These are phyloP conservation scores for Cladosporium colombiae DNA, from an alignment of 2,329 filamentous ascomycete species.

Conservation along the genomic window DNA sequence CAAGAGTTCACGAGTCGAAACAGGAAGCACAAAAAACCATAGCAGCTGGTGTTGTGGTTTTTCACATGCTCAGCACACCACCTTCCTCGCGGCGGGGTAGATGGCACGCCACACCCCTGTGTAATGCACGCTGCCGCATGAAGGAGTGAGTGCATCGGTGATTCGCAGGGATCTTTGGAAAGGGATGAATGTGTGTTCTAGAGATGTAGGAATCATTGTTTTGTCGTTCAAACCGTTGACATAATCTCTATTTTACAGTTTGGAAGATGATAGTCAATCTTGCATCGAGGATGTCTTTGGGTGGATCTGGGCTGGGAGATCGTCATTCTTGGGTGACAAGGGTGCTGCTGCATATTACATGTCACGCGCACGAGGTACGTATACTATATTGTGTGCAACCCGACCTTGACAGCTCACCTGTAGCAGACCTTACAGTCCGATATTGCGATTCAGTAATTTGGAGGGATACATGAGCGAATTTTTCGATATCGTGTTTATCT, in stretches of 20 bases:
- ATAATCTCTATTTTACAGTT: background rate
- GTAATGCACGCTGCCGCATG: background rate
- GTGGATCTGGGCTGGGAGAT: background rate
- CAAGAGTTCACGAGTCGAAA: too few relatives aligned
- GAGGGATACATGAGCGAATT: background rate
- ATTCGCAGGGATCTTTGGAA: background rate
- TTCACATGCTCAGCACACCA: constrained; percentile 11
- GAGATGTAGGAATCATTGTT: background rate
- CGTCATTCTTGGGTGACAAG: background rate
- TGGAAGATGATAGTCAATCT: background rate
- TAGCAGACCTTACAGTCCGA: background rate
- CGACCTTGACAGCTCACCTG: background rate
- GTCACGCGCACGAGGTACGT: background rate
- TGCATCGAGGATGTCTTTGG: background rate
- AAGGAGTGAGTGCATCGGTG: background rate
- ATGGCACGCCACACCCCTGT: constrained; percentile 7
- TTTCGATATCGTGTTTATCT: background rate
- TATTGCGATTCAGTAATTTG: background rate
- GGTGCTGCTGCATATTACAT: background rate
- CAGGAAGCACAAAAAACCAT: background rate
- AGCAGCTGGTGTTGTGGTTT: background rate
- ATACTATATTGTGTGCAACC: background rate
- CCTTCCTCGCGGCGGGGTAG: constrained; percentile 10
- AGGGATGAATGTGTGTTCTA: background rate
- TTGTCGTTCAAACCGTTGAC: background rate